These are phyloP conservation scores for Geoglossum glabrum DNA, from an alignment of 495 filamentous ascomycete genomes.

Conservation along the genomic window DNA sequence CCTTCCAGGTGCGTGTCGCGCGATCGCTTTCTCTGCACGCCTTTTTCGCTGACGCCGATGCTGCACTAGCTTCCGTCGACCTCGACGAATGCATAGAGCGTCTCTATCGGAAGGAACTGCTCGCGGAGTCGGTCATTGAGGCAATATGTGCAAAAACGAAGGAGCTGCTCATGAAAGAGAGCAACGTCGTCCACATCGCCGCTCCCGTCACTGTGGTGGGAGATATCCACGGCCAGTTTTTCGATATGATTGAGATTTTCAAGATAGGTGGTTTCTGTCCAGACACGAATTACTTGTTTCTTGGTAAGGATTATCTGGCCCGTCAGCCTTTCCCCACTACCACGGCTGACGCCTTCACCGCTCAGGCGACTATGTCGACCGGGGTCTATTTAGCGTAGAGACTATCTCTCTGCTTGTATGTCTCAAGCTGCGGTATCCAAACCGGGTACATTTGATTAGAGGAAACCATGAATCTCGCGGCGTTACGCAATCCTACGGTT, in stretches of 20 bases:
- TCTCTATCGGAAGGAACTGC: constrained; percentile 85
- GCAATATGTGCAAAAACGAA: constrained; percentile 98
- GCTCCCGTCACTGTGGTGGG: constrained; percentile 97
- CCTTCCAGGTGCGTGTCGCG: constrained; percentile 48
- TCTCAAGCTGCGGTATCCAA: constrained; percentile 80
- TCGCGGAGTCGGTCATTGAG: constrained; percentile 95
- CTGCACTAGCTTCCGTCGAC: constrained; percentile 64
- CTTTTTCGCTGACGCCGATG: neutral
- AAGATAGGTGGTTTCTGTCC: constrained; percentile 93
- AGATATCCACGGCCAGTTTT: constrained; percentile 98
- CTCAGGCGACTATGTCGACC: constrained; percentile 88
- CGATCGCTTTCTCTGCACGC: constrained; percentile 1
- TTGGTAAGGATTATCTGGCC: constrained; percentile 36
- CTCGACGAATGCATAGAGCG: constrained; percentile 94
- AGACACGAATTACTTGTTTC: constrained; percentile 93
- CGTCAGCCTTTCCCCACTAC: neutral
- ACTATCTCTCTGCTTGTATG: constrained; percentile 92
- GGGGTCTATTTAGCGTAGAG: constrained; percentile 89
- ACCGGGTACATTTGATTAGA: constrained; percentile 79
- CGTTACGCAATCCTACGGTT: constrained; percentile 95
- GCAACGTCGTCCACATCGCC: constrained; percentile 93
- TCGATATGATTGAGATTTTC: constrained; percentile 96
- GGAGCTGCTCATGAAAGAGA: constrained; percentile 96
- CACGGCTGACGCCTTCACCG: neutral
- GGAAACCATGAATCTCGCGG: constrained; percentile 95